Conservation (phyloP, 148 eudicot genomes). For the Limonium bicolor region DNA sequence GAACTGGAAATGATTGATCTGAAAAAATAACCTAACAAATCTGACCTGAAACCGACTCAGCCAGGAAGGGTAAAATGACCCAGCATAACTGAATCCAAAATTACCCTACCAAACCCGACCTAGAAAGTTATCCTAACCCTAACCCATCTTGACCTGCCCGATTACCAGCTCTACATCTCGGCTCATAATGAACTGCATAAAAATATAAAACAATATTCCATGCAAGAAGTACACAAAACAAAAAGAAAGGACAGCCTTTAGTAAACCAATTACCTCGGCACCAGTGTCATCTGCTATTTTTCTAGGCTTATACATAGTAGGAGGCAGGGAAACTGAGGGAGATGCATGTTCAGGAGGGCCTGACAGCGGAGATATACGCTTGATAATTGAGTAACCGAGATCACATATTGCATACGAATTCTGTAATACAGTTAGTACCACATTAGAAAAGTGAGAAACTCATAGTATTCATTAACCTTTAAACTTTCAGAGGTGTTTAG, state of each 20-base stretch:
- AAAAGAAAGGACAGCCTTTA: not conserved
- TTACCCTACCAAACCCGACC: too few species aligned
- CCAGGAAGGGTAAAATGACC: too few species aligned
- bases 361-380: constrained; percentile 44
- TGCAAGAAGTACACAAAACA: not conserved
- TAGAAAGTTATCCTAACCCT: too few species aligned
- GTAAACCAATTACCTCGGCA: constrained; percentile 15
- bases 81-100: too few species aligned
- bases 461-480: not conserved
- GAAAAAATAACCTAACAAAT: too few species aligned
- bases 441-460: constrained; percentile 7
- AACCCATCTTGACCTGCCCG: too few species aligned
- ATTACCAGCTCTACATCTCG: too few species aligned
- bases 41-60: too few species aligned
- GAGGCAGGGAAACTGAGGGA: constrained; percentile 44
- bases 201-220: not conserved
- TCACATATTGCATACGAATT: constrained; percentile 79
- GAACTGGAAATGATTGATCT: too few species aligned
- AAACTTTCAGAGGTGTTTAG: not conserved
- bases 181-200: not conserved
- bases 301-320: constrained; percentile 37
- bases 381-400: constrained; percentile 55
- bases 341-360: constrained; percentile 23
- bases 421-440: constrained; percentile 27
- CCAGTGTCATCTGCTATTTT: constrained; percentile 47